A percentile compares a stretch with the other conserved stretches of the same genome.
Conservation (phyloP, 1,284 basidiomycete species). For the Ganoderma multipileum region DNA sequence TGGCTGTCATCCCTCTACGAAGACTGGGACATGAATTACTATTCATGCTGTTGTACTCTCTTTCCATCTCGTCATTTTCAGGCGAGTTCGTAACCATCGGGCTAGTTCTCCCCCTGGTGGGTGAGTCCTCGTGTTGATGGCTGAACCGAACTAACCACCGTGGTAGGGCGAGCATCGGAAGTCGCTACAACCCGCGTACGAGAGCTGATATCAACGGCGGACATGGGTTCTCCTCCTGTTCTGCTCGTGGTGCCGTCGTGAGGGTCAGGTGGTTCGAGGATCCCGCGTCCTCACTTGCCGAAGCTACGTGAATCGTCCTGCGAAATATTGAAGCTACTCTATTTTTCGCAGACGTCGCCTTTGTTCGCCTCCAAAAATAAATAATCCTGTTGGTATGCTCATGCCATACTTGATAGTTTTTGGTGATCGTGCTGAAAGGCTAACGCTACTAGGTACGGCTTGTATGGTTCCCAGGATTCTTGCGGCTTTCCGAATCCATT, state of each 20-base stretch:
- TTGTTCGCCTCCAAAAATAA: background rate
- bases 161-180: background rate
- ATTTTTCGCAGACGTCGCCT: background rate
- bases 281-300: background rate
- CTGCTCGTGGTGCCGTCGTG: background rate
- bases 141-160: background rate
- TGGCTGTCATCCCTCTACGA: conserved; percentile 82
- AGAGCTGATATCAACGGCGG: background rate
- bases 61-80: background rate
- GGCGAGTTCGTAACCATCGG: background rate
- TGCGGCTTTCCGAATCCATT: no score
- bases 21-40: background rate
- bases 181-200: background rate
- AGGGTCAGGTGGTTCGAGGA: background rate
- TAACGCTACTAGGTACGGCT: no score
- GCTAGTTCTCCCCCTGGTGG: background rate
- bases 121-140: background rate
- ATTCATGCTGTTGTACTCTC: background rate
- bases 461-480: no score
- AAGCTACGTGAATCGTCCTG: background rate
- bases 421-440: no score
- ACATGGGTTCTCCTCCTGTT: background rate
- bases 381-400: background rate
- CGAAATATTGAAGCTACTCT: background rate
- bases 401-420: no score